Evolutionary conservation across 257 asterid genomes (phyloP), one percentile per base, ranked within the genome.

Genomic region (Capsicum baccatum): DNA sequence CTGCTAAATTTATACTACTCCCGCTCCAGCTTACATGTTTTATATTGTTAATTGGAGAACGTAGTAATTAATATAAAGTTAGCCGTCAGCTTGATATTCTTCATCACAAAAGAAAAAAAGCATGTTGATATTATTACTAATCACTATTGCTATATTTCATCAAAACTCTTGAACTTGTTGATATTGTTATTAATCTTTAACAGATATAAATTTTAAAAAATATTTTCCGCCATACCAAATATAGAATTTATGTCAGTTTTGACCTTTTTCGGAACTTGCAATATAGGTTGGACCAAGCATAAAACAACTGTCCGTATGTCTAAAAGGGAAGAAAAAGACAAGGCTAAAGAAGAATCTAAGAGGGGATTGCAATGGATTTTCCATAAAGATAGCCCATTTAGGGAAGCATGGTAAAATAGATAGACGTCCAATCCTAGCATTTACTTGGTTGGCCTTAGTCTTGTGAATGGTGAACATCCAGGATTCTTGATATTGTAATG

Each of bases 401-500:
- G 2, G 33, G 33, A 2, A 26, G 33, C 33, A 2, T 26, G 33
- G 33, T 26, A 26, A 26, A 1, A 26, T 26, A 26, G 33, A 26
- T 26, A 26, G 33, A 26, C 33, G 33, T 26, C 33, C 33, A 26
- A 26, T 26, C 33, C 2, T 1, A 26, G 33, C 33, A 26, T 1
- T 26, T 26, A 26, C 33, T 26, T 26, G 33, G 33, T 26, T 26
- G 33, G 33, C 33, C 33, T 26, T 26, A 26, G 33, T 26, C 33
- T 86, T 6, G 64, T 10, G 16, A 19, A 15, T 52, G 54, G 56
- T 16, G 79, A 86, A 21, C 83, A 80, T 8, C 64, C 87, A 79
- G 89, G 35, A 66, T 89, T n/a, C 60, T 86, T 16, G 89, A 88
- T 50, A 81, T 88, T 10, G 44, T 89, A 56, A 37, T 85, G 13